Base-by-base conservation (phyloP, 371 early-diverging fungal species). In the Lichtheimia ramosa region DNA sequence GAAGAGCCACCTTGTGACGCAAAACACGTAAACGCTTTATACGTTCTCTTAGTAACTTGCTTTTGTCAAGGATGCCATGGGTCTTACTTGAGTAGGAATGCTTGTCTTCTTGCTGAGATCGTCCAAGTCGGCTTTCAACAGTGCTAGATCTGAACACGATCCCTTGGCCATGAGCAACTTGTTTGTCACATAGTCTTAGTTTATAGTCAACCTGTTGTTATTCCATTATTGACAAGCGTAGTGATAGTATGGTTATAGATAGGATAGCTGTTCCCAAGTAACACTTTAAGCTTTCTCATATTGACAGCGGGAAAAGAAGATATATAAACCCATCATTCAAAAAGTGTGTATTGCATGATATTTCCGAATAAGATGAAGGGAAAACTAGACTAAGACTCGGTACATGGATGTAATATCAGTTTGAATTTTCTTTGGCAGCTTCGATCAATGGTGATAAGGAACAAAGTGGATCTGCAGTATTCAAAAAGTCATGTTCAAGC, bases 361-460 rank as follows among this genome's bases (percentile, higher is more conserved):
- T 34, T 34, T 34, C 10, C 34, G 34, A 34, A 34, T 34, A 8
- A 8, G 10, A 27, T 3, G 7, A 7, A 27, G 27, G 7, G 4
- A 27, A 34, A 34, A 34, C 34, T 34, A 34, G 10, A 34, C 34
- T 34, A 34, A 34, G 10, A 34, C 34, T 34, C 34, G 34, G 34
- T 34, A 34, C 34, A 34, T 6, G 27, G 27, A 7, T 27, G 34
- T 34, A 34, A 34, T 34, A 46, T 46, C 21, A 46, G 5, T 46
- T 46, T 46, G 46, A 46, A 18, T 21, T 21, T 54, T 65, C 66
- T 14, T 59, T 28, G n/a, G 66, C 66, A n/a, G 95, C 93, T 48
- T 87, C 83, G 65, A 97, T 96, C 53, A 96, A 66, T n/a, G 97
- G 97, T 3, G 92, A 82, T 18, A 97, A 75, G 21, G 88, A 84